Conservation (phyloP, 2,329 filamentous ascomycete species). For the Eutypella sp. region DNA sequence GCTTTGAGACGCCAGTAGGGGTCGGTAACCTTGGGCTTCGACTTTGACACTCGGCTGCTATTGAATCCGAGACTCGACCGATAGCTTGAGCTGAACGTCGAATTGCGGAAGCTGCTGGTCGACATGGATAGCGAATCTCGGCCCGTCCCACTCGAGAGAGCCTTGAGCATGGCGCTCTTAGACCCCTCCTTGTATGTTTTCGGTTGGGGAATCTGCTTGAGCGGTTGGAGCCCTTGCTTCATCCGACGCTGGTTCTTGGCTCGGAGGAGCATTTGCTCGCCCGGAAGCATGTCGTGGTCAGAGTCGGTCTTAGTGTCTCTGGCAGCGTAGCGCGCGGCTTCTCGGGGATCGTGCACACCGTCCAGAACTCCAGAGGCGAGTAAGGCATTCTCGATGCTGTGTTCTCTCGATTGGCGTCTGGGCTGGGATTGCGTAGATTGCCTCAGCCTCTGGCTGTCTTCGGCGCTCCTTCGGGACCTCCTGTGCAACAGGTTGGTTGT, state of each 20-base stretch:
- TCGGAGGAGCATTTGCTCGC: constrained; percentile 18
- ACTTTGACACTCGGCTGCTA: constrained; percentile 27
- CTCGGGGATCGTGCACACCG: constrained; percentile 21
- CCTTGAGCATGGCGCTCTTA: constrained; percentile 26
- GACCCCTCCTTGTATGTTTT: constrained; percentile 21
- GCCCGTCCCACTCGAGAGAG: constrained; percentile 17
- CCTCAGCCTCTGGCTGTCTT: constrained; percentile 12
- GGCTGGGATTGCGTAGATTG: constrained; percentile 13
- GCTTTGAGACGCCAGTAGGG: constrained; percentile 33
- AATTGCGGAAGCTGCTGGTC: constrained; percentile 26
- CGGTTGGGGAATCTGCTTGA: constrained; percentile 21
- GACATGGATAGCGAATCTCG: constrained; percentile 25
- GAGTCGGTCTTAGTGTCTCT: constrained; percentile 11
- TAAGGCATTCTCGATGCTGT: constrained; percentile 23
- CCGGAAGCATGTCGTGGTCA: constrained; percentile 8
- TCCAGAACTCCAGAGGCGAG: constrained; percentile 24
- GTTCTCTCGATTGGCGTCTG: constrained; percentile 6
- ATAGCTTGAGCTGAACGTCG: constrained; percentile 29
- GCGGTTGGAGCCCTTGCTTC: constrained; percentile 20
- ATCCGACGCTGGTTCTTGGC: constrained; percentile 24
- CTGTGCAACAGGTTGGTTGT: constrained; percentile 18
- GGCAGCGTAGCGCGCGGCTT: constrained; percentile 19
- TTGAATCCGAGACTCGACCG: constrained; percentile 28
- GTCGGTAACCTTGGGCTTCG: constrained; percentile 22
- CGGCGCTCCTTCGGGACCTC: constrained; percentile 14